Evolutionary conservation across 2,329 filamentous ascomycete genomes (phyloP), one percentile per base, ranked within the genome.

Genomic region (Ophiostoma quercus): DNA sequence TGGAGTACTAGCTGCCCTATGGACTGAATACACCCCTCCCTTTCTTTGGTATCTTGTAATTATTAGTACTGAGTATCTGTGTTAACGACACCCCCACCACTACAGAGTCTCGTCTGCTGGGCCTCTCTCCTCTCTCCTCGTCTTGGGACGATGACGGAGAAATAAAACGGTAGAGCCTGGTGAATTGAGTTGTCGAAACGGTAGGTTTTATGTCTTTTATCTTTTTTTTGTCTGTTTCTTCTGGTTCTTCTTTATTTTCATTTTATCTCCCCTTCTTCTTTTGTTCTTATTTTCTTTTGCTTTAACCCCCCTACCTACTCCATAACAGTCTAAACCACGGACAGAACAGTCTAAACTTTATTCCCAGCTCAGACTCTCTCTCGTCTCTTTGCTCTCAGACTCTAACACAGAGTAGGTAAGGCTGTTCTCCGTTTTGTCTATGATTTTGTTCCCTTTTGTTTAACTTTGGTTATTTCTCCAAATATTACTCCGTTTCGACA

Each of bases 271-370:
- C 32, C 22, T 16, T 62, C 12, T 32, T 32, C 25, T 9, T 12
- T 57, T 57, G 12, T 57, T 25, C 22, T 19, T 57, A 57, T 57
- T 57, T 25, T 57, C 51, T 25, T 22, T 57, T 22, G 34, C 34
- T 8, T 57, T n/a, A 11, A 12, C 7, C n/a, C 22, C n/a, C 8
- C 51, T 25, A 9, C 51, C 22, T 14, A 57, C 51, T 57, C 51
- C 51, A 9, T 57, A 57, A 7, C 14, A 32, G 11, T 32, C 57
- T 62, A 62, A 29, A 16, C 57, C 57, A 39, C 62, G 62, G 62
- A 22, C 62, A 37, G 34, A 65, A 25, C 62, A 39, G 62, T 39
- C 62, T 65, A 65, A 65, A 65, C 62, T 25, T 62, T 67, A 63
- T 41, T 67, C 41, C 43, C 65, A 51, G 41, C 25, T 66, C 43